Base-by-base conservation (phyloP, 805 yeast species). In the Myxozyma kluyveri region DNA sequence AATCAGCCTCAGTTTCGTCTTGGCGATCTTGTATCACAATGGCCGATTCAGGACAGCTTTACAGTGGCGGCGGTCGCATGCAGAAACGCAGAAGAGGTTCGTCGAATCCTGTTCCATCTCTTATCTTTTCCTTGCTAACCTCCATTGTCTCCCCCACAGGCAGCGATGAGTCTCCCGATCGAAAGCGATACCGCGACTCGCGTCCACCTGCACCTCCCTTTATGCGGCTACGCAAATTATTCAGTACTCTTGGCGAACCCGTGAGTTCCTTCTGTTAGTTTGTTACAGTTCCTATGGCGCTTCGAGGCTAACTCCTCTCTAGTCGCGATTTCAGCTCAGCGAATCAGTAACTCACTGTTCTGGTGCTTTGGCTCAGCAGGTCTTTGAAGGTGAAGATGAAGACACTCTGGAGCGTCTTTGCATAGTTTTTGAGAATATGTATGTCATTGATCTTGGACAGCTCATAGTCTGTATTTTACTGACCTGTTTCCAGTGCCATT, bases 401-500 rank as follows among this genome's bases (percentile, higher is more conserved):
- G 52, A 43, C 5, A 2, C 35, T 18, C 41, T 43, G 14, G 33
- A n/a, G 23, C 35, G 36, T 6, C 14, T 52, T n/a, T 33, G 31
- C 31, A 23, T 36, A 12, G 22, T 49, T 18, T 22, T 55, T 21
- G 27, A 38, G 17, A 42, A 40, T 38, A 26, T 51, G 59, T 54
- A 42, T 18, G 59, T 37, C 5, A 27, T 33, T 1, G 29, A 5
- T 19, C 23, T n/a, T 14, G 41, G 18, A 9, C 31, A 24, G 19
- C 26, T 26, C 19, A 10, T 31, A 12, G 35, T 31, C 14, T 12
- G 14, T 14, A 10, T 31, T n/a, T n/a, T n/a, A n/a, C n/a, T n/a
- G n/a, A n/a, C n/a, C n/a, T n/a, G n/a, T n/a, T 19, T 18, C 2
- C 32, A 58, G 61, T 36, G 47, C 47, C 12, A 69, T 79, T 26